Evolutionary conservation across 2,329 filamentous ascomycete genomes (phyloP), one percentile per base, ranked within the genome.

Genomic region (Orbilia brochopaga): DNA sequence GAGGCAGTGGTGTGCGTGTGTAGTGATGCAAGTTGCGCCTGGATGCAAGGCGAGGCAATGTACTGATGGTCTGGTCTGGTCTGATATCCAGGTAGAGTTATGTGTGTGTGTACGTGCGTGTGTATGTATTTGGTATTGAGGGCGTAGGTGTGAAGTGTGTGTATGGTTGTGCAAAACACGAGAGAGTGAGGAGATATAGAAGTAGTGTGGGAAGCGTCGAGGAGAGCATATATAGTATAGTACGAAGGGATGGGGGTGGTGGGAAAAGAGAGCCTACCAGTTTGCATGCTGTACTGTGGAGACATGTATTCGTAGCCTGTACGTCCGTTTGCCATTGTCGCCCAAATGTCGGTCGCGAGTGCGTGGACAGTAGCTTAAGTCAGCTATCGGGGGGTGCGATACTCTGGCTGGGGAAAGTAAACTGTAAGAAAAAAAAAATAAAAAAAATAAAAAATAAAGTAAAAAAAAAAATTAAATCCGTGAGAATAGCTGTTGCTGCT

Each of bases 241-340:
- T 48, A 46, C n/a, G 21, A 37, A 50, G 40, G 51, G n/a, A n/a
- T n/a, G n/a, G 32, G 48, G 46, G 56, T 61, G 64, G 64, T n/a
- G n/a, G n/a, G n/a, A n/a, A n/a, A 46, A 61, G 53, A 60, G 35
- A 60, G 55, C 67, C 56, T 72, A 72, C 67, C 67, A 51, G 64
- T 65, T 65, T 72, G 67, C 67, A 72, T 72, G 62, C 55, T 61
- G 67, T 72, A 72, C 50, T 72, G 67, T 72, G 67, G 67, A 65
- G 67, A 72, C 67, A 72, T 50, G 67, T 72, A 72, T 72, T 51
- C 67, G 60, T 65, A 72, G 60, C 67, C 67, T 72, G 67, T 65
- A 55, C 67, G 60, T 72, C 67, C 56, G 67, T 40, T 65, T 65
- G 67, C 67, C 67, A 72, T 72, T 72, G 67, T 72, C 67, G 55